Percentiles rank a stretch among this genome's conserved stretches.
Evolutionary conservation across 805 yeast species (phyloP).

Genomic region (Yarrowia sp.): DNA sequence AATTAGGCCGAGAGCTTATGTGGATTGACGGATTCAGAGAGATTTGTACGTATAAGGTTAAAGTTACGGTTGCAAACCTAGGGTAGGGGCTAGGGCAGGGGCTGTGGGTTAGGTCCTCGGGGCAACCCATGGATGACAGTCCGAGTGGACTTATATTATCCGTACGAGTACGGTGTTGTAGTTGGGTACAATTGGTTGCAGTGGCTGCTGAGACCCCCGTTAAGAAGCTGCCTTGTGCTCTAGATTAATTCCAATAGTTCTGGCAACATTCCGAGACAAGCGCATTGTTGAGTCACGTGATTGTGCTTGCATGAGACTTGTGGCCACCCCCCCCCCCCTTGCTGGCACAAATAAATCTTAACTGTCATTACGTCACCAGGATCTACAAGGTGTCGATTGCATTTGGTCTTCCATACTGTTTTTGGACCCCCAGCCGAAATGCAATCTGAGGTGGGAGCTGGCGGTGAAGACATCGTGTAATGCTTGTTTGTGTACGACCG

Average conservation of each 20-base stretch:
- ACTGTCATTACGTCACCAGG: constrained; percentile 24
- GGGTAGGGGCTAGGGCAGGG: constrained; percentile 13
- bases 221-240: too few relatives aligned
- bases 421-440: constrained; percentile 17
- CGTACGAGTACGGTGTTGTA: too few relatives aligned
- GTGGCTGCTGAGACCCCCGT: too few relatives aligned
- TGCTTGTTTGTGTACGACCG: too few relatives aligned
- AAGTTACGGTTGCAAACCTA: not conserved
- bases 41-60: not conserved
- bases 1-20: constrained; percentile 16
- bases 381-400: constrained; percentile 27
- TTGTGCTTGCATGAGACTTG: not conserved
- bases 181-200: too few relatives aligned
- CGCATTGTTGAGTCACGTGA: constrained; percentile 9
- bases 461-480: too few relatives aligned
- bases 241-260: too few relatives aligned
- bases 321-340: constrained; percentile 11
- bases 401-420: constrained; percentile 5
- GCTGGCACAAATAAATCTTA: not conserved
- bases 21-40: constrained; percentile 7
- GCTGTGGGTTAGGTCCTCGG: constrained; percentile 6
- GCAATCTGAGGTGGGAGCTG: not conserved
- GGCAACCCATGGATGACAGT: constrained; percentile 4
- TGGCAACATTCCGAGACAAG: not conserved
- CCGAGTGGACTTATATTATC: too few relatives aligned